phyloP scores from a whole-genome alignment of 1,139 yeast genomes.

The Taiozyma sp. region DNA sequence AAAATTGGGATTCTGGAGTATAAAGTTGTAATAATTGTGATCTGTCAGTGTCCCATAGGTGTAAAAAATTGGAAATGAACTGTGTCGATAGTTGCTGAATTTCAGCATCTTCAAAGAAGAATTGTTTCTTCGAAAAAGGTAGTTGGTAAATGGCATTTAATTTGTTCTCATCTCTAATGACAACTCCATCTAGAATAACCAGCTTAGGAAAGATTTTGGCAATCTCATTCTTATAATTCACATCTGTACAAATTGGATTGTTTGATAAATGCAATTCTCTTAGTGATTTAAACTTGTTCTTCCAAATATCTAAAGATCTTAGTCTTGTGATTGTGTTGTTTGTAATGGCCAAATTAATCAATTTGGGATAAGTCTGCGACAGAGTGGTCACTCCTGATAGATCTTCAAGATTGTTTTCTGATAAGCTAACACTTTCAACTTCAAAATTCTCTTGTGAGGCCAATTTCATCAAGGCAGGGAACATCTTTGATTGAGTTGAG shows the following conservation, averaged over 20 bases:
- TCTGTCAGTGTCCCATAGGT: constrained; percentile 79
- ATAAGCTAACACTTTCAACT: constrained; percentile 73
- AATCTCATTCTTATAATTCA: constrained; percentile 55
- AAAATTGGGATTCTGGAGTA: constrained; percentile 80
- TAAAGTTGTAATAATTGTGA: constrained; percentile 64
- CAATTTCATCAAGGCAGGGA: constrained; percentile 85
- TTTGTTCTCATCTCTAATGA: constrained; percentile 67
- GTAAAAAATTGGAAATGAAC: constrained; percentile 69
- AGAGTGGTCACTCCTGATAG: constrained; percentile 58
- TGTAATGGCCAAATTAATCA: constrained; percentile 74
- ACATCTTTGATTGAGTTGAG: constrained; percentile 66
- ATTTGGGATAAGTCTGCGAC: constrained; percentile 66
- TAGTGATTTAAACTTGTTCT: constrained; percentile 63
- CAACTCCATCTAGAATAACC: constrained; percentile 70
- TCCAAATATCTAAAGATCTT: constrained; percentile 68
- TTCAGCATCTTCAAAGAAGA: constrained; percentile 79
- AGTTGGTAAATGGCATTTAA: constrained; percentile 46
- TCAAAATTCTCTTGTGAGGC: constrained; percentile 44
- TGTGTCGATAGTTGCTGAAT: constrained; percentile 65
- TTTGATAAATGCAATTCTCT: constrained; percentile 73
- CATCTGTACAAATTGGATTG: constrained; percentile 62
- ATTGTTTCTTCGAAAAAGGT: constrained; percentile 44
- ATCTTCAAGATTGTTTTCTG: constrained; percentile 63
- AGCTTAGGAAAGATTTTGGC: constrained; percentile 72
- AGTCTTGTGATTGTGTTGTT: constrained; percentile 61